A percentile compares a stretch with the other conserved stretches of the same genome.
phyloP scores from a whole-genome alignment of 768 basidiomycete genomes.

The Tricholoma sp. region DNA sequence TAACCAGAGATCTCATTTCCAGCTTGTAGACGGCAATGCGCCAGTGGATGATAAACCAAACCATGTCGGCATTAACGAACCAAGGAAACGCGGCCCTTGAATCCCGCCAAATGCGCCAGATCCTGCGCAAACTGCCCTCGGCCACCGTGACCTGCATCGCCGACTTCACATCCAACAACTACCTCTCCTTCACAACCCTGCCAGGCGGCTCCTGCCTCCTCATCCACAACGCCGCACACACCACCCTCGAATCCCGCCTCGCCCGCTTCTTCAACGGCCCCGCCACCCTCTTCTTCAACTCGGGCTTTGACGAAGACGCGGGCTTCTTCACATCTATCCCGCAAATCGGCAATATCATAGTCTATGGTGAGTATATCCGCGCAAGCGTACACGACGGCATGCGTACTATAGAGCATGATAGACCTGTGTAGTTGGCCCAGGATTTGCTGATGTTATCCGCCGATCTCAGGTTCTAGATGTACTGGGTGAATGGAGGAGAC shows the following conservation, averaged over 20 bases:
- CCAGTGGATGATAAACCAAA: no score
- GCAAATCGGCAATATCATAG: conserved; percentile 67
- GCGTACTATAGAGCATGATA: no score
- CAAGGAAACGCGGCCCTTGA: no score
- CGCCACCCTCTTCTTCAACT: conserved; percentile 82
- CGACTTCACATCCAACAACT: conserved; percentile 36
- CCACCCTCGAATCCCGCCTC: conserved; percentile 66
- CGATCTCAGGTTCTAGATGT: no score
- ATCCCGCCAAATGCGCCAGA: conserved; percentile 51
- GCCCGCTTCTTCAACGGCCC: conserved; percentile 54
- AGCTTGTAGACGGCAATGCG: no score
- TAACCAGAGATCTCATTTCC: no score
- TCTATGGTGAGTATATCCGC: conserved; percentile 87
- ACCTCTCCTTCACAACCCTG: conserved; percentile 56
- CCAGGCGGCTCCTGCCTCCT: conserved; percentile 79
- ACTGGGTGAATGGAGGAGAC: no score
- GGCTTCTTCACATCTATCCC: conserved; percentile 82
- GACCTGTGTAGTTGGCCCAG: conserved; percentile 47
- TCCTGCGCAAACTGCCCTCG: no score
- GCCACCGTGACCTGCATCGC: conserved; percentile 60
- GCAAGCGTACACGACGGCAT: conserved; percentile 91
- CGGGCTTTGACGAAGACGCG: conserved; percentile 90
- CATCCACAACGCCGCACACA: conserved; percentile 70
- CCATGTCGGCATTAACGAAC: no score
- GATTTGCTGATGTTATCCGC: conserved; percentile 61